Percentiles rank a stretch among this genome's conserved stretches.
Evolutionary conservation across 2,329 filamentous ascomycete genomes (phyloP).

Genomic region (Didymella sp.): DNA sequence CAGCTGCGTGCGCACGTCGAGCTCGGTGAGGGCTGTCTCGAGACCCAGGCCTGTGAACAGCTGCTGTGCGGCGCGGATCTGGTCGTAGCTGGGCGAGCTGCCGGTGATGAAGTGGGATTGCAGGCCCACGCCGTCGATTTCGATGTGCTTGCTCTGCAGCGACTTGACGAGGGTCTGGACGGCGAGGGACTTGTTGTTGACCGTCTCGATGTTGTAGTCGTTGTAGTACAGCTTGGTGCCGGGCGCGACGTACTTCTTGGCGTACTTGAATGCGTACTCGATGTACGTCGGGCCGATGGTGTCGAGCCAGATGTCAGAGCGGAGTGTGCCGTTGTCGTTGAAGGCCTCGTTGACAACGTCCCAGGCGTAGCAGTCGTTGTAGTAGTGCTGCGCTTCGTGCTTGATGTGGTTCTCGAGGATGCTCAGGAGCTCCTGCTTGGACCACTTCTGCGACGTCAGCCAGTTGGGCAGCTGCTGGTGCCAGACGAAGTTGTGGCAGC

Average conservation of each 20-base stretch:
- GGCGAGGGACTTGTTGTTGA: slow-evolving; percentile 56
- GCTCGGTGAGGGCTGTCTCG: slow-evolving; percentile 68
- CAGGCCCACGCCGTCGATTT: slow-evolving; percentile 68
- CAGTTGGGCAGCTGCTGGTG: slow-evolving; percentile 62
- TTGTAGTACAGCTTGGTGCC: slow-evolving; percentile 68
- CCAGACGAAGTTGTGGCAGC: slow-evolving; percentile 69
- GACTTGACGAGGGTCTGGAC: slow-evolving; percentile 42
- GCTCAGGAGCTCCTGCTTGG: slow-evolving; percentile 62
- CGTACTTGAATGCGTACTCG: slow-evolving; percentile 62
- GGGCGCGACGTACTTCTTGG: slow-evolving; percentile 62
- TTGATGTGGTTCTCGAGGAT: slow-evolving; percentile 68
- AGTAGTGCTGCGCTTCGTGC: slow-evolving; percentile 64
- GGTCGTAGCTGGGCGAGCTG: slow-evolving; percentile 55
- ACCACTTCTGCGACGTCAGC: slow-evolving; percentile 62
- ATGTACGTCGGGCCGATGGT: slow-evolving; percentile 65
- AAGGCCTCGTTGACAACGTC: slow-evolving; percentile 72
- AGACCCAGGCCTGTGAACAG: slow-evolving; percentile 61
- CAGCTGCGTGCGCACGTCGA: slow-evolving; percentile 62
- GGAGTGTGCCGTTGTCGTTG: slow-evolving; percentile 63
- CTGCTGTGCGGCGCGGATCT: slow-evolving; percentile 56
- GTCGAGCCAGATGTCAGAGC: slow-evolving; percentile 62
- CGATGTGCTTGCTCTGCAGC: slow-evolving; percentile 49
- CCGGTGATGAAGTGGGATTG: slow-evolving; percentile 68
- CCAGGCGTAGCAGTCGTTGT: slow-evolving; percentile 68
- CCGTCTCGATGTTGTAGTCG: slow-evolving; percentile 68